Conservation (phyloP, 192 early-diverging fungal species). For the Backusella westeae region DNA sequence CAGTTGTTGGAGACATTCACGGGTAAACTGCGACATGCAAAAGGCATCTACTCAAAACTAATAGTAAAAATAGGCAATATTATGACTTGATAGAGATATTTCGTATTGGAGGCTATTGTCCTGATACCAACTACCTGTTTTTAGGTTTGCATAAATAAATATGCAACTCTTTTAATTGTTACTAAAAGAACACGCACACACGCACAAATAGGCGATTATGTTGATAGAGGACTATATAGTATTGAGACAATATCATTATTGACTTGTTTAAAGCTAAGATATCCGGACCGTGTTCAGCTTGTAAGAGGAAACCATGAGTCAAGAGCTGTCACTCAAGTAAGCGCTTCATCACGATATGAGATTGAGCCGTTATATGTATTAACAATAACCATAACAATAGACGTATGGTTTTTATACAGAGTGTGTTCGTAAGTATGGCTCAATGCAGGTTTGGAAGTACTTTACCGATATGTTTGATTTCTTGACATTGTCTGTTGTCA, state of each 20-base stretch:
- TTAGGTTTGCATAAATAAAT: constrained; percentile 49
- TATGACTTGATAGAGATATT: constrained; percentile 88
- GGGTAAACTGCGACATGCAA: constrained; percentile 48
- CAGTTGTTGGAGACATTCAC: constrained; percentile 90
- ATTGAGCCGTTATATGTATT: not conserved
- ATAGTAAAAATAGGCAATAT: constrained; percentile 59
- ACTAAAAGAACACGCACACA: not conserved
- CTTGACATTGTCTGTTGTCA: constrained; percentile 82
- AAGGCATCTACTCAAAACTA: not conserved
- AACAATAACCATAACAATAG: constrained; percentile 24
- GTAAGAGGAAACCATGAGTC: constrained; percentile 96
- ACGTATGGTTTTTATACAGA: constrained; percentile 95
- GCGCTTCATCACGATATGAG: not conserved
- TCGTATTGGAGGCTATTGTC: constrained; percentile 76
- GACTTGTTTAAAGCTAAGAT: constrained; percentile 84
- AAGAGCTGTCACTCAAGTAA: constrained; percentile 84
- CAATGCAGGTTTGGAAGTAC: constrained; percentile 81
- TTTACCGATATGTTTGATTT: constrained; percentile 96
- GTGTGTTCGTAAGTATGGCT: constrained; percentile 87
- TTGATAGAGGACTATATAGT: constrained; percentile 81
- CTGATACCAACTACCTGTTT: constrained; percentile 86
- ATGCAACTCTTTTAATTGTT: not conserved
- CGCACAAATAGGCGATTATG: constrained; percentile 69
- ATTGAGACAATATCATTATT: constrained; percentile 93
- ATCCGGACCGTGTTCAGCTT: constrained; percentile 84